Conservation (phyloP, 345 rosid genomes). For the Boechera stricta region DNA sequence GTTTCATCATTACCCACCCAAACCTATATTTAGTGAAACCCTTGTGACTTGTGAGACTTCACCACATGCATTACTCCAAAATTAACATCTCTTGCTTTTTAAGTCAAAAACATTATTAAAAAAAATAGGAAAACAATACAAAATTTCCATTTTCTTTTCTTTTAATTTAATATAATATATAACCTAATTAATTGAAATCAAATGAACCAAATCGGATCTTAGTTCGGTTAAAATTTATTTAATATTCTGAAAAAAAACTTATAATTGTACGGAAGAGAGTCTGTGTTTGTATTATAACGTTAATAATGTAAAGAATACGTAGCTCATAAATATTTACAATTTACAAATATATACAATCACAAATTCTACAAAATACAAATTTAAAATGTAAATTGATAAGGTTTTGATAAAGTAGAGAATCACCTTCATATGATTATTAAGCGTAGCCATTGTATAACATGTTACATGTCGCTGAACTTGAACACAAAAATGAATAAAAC, state of each 20-base stretch:
- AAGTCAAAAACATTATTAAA: not conserved
- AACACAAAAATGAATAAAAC: not conserved
- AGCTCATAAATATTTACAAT: not conserved
- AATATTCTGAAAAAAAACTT: not conserved
- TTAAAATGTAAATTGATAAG: not conserved
- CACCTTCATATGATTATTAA: not conserved
- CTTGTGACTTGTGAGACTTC: conserved; percentile 45
- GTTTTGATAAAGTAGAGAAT: not conserved
- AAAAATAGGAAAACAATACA: not conserved
- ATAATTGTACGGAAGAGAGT: not conserved
- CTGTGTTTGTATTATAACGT: too few species aligned
- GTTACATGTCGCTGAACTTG: not conserved
- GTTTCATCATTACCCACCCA: conserved; percentile 46
- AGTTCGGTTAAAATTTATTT: not conserved
- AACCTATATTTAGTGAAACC: conserved; percentile 42
- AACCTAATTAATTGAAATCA: not conserved
- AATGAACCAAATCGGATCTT: conserved; percentile 1
- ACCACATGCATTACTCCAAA: conserved; percentile 42
- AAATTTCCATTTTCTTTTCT: not conserved
- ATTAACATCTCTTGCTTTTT: conserved; percentile 14
- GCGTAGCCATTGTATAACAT: not conserved
- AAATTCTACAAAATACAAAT: not conserved
- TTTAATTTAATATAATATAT: not conserved
- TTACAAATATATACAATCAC: not conserved
- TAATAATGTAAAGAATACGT: not conserved